A percentile compares a stretch with the other conserved stretches of the same genome.
phyloP scores from a whole-genome alignment of 177 flowering plant species.

The Vitis hybrid region DNA sequence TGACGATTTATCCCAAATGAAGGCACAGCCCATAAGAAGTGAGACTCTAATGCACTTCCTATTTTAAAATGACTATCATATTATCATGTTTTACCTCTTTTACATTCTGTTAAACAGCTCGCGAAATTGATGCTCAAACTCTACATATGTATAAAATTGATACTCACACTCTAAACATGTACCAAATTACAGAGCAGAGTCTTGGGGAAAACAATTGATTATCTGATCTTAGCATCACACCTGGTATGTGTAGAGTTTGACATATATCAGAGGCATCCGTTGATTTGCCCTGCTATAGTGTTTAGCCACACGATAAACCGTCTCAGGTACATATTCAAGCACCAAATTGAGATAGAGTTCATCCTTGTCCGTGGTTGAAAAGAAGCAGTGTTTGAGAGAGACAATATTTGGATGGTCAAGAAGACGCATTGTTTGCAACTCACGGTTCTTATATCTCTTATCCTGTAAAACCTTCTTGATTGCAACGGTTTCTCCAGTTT shows the following conservation, averaged over 20 bases:
- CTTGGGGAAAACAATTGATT: no score
- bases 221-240: constrained; percentile 15
- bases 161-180: neutral
- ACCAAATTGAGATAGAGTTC: constrained; percentile 70
- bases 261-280: constrained; percentile 74
- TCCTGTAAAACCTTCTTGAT: constrained; percentile 71
- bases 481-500: constrained; percentile 76
- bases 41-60: no score
- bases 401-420: constrained; percentile 82
- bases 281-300: constrained; percentile 73
- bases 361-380: constrained; percentile 67
- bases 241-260: constrained; percentile 69
- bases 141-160: no score
- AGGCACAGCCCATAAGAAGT: no score
- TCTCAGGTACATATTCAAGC: constrained; percentile 78
- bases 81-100: no score
- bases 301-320: constrained; percentile 63
- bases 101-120: no score
- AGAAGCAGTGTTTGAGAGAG: constrained; percentile 65
- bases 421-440: constrained; percentile 81
- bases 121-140: no score
- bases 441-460: constrained; percentile 80
- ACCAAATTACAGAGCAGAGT: no score
- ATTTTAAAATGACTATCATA: no score
- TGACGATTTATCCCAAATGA: no score